phyloP scores from a whole-genome alignment of 2,329 filamentous ascomycete genomes.

The Aureobasidium sp. region DNA sequence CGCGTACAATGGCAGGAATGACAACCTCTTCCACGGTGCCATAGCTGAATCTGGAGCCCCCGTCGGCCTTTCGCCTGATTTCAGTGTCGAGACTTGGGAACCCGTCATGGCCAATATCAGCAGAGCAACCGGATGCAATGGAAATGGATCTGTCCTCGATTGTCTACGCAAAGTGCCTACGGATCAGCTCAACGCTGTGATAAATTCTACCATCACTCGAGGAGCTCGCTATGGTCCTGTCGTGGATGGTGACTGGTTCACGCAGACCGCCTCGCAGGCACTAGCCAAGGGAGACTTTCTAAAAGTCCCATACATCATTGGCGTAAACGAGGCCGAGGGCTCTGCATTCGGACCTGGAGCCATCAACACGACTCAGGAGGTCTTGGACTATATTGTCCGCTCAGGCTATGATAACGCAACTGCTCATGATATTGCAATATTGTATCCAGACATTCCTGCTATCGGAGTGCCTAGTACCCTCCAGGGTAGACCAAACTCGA shows the following conservation, averaged over 20 bases:
- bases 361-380: slow-evolving; percentile 24
- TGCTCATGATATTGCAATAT: slow-evolving; percentile 28
- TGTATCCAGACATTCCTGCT: slow-evolving; percentile 27
- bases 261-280: slow-evolving; percentile 19
- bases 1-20: slow-evolving; percentile 49
- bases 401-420: slow-evolving; percentile 28
- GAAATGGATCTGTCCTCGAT: slow-evolving; percentile 28
- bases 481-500: slow-evolving; percentile 19
- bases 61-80: slow-evolving; percentile 25
- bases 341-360: slow-evolving; percentile 21
- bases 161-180: slow-evolving; percentile 26
- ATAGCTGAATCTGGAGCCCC: slow-evolving; percentile 44
- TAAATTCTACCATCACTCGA: slow-evolving; percentile 22
- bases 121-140: slow-evolving; percentile 20
- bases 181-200: slow-evolving; percentile 21
- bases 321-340: slow-evolving; percentile 25
- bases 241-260: slow-evolving; percentile 26
- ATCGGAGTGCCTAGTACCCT: slow-evolving; percentile 25
- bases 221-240: slow-evolving; percentile 21
- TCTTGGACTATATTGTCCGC: slow-evolving; percentile 19
- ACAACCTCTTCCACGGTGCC: slow-evolving; percentile 48
- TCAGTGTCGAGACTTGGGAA: slow-evolving; percentile 22
- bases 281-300: slow-evolving; percentile 24
- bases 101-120: slow-evolving; percentile 26
- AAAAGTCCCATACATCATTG: slow-evolving; percentile 25